Evolutionary conservation across 2,329 filamentous ascomycete species (phyloP), one percentile per base, ranked within the genome.

Genomic region (Elsinoe perseae): DNA sequence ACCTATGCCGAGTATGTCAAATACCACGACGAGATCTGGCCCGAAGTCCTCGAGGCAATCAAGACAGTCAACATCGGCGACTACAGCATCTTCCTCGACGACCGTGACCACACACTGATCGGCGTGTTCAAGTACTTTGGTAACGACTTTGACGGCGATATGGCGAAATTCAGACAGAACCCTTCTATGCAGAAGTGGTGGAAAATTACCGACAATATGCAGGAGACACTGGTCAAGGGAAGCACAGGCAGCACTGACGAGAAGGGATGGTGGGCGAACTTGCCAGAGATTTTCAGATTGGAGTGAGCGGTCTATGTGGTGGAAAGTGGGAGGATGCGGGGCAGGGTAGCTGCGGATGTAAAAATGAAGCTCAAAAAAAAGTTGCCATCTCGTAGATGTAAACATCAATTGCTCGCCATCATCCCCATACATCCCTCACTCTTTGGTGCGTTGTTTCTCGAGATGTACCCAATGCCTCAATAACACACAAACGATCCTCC

Each of bases 101-200:
- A 82, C 10, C 71, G 68, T 4, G 78, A 79, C 0, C 72, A 80
- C 55, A 83, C 84, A 40, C 76, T 92, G 1, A 91, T 91, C 66
- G 85, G 85, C 0, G 82, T 75, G 21, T 89, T 90, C 75, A 90
- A 88, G 68, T 92, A 91, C 64, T 75, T 86, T n/a, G 87, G 88
- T 0, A 79, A 79, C 58, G 79, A 88, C 61, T 90, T 81, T 59
- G 82, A 80, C 2, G 83, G 76, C 8, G 87, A 92, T 65, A 91
- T 92, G 88, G 78, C 81, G 69, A 77, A 75, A 59, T 90, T 91
- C 86, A 77, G 78, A 1, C 81, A 81, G 57, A 89, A 90, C 63
- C 78, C 81, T 1, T 84, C 84, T 65, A 85, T 91, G 30, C 78
- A 81, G 56, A 83, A 86, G 68, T 92, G 87, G 88, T 92, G 87